phyloP scores from a whole-genome alignment of 1,139 yeast genomes.

The Candida tunisiensis region DNA sequence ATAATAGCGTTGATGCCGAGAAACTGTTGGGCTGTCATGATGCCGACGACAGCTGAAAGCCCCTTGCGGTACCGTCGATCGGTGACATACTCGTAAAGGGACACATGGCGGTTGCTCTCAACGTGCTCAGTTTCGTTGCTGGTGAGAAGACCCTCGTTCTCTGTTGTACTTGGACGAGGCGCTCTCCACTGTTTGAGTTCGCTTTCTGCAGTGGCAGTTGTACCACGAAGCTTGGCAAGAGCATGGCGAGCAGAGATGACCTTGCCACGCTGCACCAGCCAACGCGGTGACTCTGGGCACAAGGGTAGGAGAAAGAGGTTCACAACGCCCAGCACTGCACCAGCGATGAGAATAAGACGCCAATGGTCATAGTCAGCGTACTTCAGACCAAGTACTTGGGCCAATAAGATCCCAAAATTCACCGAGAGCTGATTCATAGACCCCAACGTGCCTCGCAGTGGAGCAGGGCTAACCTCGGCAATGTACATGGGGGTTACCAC shows the following conservation, averaged over 20 bases:
- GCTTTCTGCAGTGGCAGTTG: slow-evolving; percentile 9
- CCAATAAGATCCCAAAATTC: slow-evolving; percentile 64
- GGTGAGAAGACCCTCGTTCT: slow-evolving; percentile 1
- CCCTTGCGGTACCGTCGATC: slow-evolving; percentile 38
- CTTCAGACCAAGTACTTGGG: slow-evolving; percentile 55
- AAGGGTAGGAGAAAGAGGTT: slow-evolving; percentile 30
- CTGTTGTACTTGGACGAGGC: neutral
- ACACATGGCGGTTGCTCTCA: slow-evolving; percentile 6
- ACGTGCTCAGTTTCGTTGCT: slow-evolving; percentile 1
- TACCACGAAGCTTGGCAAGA: slow-evolving; percentile 18
- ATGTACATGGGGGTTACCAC: slow-evolving; percentile 74
- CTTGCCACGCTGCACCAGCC: slow-evolving; percentile 33
- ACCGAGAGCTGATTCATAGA: slow-evolving; percentile 78
- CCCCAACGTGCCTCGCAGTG: slow-evolving; percentile 62
- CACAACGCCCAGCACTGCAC: slow-evolving; percentile 33
- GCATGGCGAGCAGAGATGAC: slow-evolving; percentile 20
- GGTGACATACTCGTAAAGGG: slow-evolving; percentile 27
- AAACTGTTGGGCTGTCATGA: slow-evolving; percentile 78
- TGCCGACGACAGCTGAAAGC: slow-evolving; percentile 47
- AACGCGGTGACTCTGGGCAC: slow-evolving; percentile 71
- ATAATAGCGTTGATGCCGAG: slow-evolving; percentile 87
- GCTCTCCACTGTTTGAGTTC: slow-evolving; percentile 7
- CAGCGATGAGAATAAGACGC: slow-evolving; percentile 52
- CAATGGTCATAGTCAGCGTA: slow-evolving; percentile 47
- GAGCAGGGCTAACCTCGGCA: slow-evolving; percentile 60